These are phyloP conservation scores for Schrenkiella parvula DNA, from an alignment of 345 rosid genomes.

Conservation along the genomic window DNA sequence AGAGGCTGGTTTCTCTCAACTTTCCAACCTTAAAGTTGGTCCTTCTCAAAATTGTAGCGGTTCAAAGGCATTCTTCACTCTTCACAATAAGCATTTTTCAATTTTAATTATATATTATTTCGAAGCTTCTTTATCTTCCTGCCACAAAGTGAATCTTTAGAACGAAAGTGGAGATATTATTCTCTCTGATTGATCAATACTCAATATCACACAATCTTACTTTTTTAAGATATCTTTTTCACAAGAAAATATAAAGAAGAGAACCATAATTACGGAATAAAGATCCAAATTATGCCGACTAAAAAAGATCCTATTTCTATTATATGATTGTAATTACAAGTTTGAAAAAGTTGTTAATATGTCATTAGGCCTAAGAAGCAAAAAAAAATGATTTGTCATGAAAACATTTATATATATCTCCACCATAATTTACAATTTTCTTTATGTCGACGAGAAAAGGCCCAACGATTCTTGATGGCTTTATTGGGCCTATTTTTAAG, in stretches of 20 bases:
- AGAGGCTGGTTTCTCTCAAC: slow-evolving; percentile 7
- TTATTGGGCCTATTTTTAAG: neutral
- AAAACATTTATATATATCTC: neutral
- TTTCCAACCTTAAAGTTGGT: slow-evolving; percentile 24
- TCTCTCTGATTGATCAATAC: slow-evolving; percentile 20
- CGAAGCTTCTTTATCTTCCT: slow-evolving; percentile 13
- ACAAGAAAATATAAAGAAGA: neutral
- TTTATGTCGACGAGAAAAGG: neutral
- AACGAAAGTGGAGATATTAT: slow-evolving; percentile 24
- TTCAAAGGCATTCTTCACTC: slow-evolving; percentile 23
- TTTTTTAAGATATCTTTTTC: neutral
- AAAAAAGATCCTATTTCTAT: neutral
- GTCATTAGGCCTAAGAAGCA: neutral
- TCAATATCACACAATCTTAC: neutral
- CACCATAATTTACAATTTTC: neutral
- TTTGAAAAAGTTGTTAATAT: neutral
- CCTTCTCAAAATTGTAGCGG: slow-evolving; percentile 19
- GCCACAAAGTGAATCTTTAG: slow-evolving; percentile 13
- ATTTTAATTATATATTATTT: neutral
- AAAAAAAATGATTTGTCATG: neutral
- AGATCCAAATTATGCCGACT: neutral
- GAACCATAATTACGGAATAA: neutral
- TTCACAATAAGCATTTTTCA: neutral
- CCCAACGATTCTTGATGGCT: neutral
- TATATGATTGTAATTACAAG: neutral